Conservation (phyloP, 805 yeast species). For the Ogataea salicorniae region DNA sequence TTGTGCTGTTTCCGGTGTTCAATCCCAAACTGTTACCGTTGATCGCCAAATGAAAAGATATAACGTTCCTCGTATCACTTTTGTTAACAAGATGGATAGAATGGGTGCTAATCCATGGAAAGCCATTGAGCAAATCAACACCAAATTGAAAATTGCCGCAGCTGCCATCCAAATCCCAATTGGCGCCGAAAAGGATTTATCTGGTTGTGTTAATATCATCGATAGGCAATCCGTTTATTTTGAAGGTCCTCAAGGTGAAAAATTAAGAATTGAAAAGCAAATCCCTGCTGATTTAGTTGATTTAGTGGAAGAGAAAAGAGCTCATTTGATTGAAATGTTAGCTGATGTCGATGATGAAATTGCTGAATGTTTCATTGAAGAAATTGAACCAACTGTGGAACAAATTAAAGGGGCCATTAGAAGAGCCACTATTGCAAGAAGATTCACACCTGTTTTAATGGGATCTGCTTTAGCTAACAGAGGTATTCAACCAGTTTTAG, state of each 20-base stretch:
- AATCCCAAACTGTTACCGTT: slow-evolving; percentile 96
- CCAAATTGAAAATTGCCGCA: slow-evolving; percentile 85
- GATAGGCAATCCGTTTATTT: slow-evolving; percentile 83
- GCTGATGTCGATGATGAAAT: slow-evolving; percentile 98
- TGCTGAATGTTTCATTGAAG: slow-evolving; percentile 89
- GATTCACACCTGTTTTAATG: slow-evolving; percentile 98
- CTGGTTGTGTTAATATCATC: slow-evolving; percentile 89
- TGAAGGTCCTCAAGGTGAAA: slow-evolving; percentile 89
- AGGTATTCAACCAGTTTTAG: slow-evolving; percentile 92
- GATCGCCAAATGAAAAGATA: slow-evolving; percentile 99
- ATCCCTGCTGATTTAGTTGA: slow-evolving; percentile 79
- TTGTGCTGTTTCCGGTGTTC: slow-evolving; percentile 98
- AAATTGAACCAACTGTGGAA: slow-evolving; percentile 75
- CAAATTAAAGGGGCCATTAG: slow-evolving; percentile 89
- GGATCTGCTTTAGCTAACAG: slow-evolving; percentile 97
- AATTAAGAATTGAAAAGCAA: slow-evolving; percentile 49
- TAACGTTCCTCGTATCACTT: slow-evolving; percentile 93
- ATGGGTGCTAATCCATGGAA: slow-evolving; percentile 98
- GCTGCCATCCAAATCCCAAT: slow-evolving; percentile 98
- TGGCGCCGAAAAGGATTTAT: slow-evolving; percentile 80
- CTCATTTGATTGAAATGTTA: slow-evolving; percentile 79
- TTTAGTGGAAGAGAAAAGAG: slow-evolving; percentile 86
- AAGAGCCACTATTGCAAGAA: slow-evolving; percentile 91
- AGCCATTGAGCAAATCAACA: slow-evolving; percentile 86
- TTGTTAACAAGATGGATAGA: slow-evolving; percentile 97